Evolutionary conservation across 345 rosid genomes (phyloP).

Genomic region (Noccaea bulbosa): DNA sequence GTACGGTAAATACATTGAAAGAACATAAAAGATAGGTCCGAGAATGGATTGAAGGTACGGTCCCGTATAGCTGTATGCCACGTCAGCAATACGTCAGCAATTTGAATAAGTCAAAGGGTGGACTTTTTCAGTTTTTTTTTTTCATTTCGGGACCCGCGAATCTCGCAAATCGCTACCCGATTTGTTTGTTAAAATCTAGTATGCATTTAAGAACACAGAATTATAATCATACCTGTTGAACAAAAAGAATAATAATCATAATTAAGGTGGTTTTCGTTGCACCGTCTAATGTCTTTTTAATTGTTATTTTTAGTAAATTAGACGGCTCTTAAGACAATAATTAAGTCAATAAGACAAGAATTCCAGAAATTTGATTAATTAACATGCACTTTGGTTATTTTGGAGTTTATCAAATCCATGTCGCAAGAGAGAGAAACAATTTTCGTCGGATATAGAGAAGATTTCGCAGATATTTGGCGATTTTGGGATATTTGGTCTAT

Average conservation of each 20-base stretch:
- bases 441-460: neutral
- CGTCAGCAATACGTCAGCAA: slow-evolving; percentile 37
- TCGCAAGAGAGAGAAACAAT: neutral
- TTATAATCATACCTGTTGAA: too few species aligned
- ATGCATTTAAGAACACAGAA: neutral
- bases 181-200: slow-evolving; percentile 8
- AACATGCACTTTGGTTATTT: neutral
- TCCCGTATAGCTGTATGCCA: slow-evolving; percentile 34
- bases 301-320: slow-evolving; percentile 7
- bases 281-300: slow-evolving; percentile 18
- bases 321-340: neutral
- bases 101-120: slow-evolving; percentile 30
- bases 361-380: neutral
- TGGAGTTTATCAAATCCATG: slow-evolving; percentile 7
- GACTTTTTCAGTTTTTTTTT: slow-evolving; percentile 15
- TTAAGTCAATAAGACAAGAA: too few species aligned
- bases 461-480: neutral
- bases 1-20: slow-evolving; percentile 18
- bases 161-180: slow-evolving; percentile 35
- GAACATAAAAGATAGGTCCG: slow-evolving; percentile 3
- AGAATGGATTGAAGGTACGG: slow-evolving; percentile 35
- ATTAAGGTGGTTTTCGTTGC: slow-evolving; percentile 12
- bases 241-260: neutral
- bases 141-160: slow-evolving; percentile 25
- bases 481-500: neutral